phyloP scores from a whole-genome alignment of 192 early-diverging fungal genomes.

The Coemansia sp. region DNA sequence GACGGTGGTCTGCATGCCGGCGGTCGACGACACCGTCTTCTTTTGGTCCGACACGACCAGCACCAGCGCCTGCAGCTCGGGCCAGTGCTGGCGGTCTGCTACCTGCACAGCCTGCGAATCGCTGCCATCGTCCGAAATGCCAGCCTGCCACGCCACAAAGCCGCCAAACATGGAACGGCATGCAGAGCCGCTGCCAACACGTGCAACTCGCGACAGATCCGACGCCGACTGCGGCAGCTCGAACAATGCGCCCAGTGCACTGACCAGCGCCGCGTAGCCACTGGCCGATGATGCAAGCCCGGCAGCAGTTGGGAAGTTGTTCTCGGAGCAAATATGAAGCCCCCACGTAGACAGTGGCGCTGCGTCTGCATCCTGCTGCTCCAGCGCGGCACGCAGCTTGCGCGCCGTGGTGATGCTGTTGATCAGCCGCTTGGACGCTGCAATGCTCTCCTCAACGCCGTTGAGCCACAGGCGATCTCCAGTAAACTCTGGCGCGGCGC shows the following conservation, averaged over 20 bases:
- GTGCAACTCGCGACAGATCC: conserved; percentile 86
- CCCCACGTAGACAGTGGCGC: conserved; percentile 60
- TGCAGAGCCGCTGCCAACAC: conserved; percentile 95
- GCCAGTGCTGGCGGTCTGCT: conserved; percentile 88
- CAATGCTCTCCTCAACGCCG: conserved; percentile 81
- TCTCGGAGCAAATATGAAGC: conserved; percentile 93
- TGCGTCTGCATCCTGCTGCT: conserved; percentile 45
- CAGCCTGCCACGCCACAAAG: conserved; percentile 98
- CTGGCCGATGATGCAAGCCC: conserved; percentile 96
- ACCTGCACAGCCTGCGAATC: conserved; percentile 93
- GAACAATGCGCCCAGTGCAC: conserved; percentile 73
- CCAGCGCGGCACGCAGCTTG: conserved; percentile 67
- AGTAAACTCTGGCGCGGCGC: conserved; percentile 61
- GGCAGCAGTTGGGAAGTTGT: conserved; percentile 99
- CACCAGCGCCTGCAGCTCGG: conserved; percentile 92
- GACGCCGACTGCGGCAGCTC: conserved; percentile 68
- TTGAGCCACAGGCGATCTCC: conserved; percentile 94
- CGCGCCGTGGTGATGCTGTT: conserved; percentile 82
- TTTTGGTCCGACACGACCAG: conserved; percentile 91
- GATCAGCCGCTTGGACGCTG: conserved; percentile 77
- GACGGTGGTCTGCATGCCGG: conserved; percentile 97
- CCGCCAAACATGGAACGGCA: conserved; percentile 98
- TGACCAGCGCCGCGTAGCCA: conserved; percentile 92
- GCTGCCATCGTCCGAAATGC: conserved; percentile 71
- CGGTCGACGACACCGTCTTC: conserved; percentile 88